Conservation (phyloP, 1,139 yeast genomes). For the Magnusiomyces starmeri region DNA sequence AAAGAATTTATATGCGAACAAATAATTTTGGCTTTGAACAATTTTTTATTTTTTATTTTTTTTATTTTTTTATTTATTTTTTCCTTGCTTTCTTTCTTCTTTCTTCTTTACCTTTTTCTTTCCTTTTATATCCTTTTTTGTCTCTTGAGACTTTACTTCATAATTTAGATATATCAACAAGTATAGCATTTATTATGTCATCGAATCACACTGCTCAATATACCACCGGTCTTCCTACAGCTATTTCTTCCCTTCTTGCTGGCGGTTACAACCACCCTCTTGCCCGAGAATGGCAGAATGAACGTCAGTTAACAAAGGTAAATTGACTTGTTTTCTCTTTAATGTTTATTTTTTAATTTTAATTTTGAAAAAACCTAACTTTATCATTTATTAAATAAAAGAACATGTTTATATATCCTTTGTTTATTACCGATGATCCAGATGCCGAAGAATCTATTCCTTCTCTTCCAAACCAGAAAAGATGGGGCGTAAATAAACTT, state of each 20-base stretch:
- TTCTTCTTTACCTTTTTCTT: background rate
- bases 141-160: no score
- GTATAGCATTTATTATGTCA: background rate
- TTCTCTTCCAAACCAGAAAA: conserved; percentile 78
- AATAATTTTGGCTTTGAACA: no score
- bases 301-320: conserved; percentile 66
- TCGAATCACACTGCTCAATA: conserved; percentile 21
- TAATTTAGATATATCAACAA: no score
- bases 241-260: conserved; percentile 71
- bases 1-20: no score
- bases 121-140: no score
- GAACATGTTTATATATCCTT: conserved; percentile 84
- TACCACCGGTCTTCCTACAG: conserved; percentile 40
- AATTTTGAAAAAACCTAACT: no score
- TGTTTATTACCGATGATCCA: conserved; percentile 73
- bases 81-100: background rate
- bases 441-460: conserved; percentile 72
- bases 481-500: conserved; percentile 78
- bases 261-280: conserved; percentile 94
- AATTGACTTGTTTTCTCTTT: background rate
- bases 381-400: conserved; percentile 19
- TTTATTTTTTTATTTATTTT: background rate
- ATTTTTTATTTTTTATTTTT: background rate
- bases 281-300: conserved; percentile 85
- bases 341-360: background rate